Evolutionary conservation across 768 basidiomycete genomes (phyloP).

Genomic region (Hypsizygus marmoreus): DNA sequence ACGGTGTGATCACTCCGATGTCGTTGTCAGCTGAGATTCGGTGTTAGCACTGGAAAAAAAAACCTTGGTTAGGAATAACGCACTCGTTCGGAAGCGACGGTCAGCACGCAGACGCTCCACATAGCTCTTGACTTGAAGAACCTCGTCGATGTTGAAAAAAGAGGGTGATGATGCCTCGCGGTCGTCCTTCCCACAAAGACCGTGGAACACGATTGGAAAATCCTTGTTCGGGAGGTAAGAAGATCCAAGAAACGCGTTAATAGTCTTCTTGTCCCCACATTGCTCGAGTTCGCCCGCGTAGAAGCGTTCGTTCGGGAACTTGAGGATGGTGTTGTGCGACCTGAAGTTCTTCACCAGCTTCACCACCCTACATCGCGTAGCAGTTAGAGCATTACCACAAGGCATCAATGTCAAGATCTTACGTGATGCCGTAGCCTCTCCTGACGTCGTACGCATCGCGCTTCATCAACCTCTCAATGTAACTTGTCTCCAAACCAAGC

Average conservation of each 20-base stretch:
- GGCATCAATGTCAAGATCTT: constrained; percentile 5
- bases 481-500: constrained; percentile 61
- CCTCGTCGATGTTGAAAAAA: constrained; percentile 70
- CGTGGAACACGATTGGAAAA: constrained; percentile 68
- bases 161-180: constrained; percentile 71
- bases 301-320: constrained; percentile 62
- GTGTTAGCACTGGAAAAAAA: neutral
- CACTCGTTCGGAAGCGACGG: constrained; percentile 43
- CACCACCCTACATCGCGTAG: constrained; percentile 45
- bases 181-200: constrained; percentile 59
- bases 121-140: constrained; percentile 53
- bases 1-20: constrained; percentile 73
- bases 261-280: constrained; percentile 43
- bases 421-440: constrained; percentile 31
- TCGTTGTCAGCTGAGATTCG: constrained; percentile 39
- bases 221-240: constrained; percentile 41
- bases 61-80: too few species aligned
- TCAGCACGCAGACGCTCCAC: constrained; percentile 37
- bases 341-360: constrained; percentile 69
- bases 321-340: constrained; percentile 60
- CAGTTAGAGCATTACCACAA: neutral
- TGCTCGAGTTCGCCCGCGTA: constrained; percentile 55
- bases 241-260: constrained; percentile 40
- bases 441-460: constrained; percentile 41
- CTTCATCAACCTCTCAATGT: constrained; percentile 60